Evolutionary conservation across 2,329 filamentous ascomycete genomes (phyloP).

Genomic region (Pseudogymnoascus sp.): DNA sequence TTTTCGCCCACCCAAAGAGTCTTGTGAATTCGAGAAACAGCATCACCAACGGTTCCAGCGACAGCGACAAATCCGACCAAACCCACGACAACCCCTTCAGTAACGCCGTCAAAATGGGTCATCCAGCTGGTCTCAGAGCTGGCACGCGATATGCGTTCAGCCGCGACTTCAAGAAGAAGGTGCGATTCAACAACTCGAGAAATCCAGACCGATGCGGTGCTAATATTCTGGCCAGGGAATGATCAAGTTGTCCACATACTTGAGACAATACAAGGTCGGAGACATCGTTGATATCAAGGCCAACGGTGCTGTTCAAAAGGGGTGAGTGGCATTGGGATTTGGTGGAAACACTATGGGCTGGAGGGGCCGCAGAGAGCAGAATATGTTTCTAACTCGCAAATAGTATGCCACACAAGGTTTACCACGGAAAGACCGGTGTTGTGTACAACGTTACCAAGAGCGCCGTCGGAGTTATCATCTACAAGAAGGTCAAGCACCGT

Average conservation of each 20-base stretch:
- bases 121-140: slow-evolving; percentile 78
- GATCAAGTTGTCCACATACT: slow-evolving; percentile 90
- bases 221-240: slow-evolving; percentile 48
- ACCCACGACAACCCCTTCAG: slow-evolving; percentile 20
- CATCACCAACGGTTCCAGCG: slow-evolving; percentile 13
- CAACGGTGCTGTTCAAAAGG: slow-evolving; percentile 98
- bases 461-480: slow-evolving; percentile 96
- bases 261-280: slow-evolving; percentile 92
- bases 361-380: background rate
- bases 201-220: background rate
- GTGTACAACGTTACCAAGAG: slow-evolving; percentile 99
- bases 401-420: slow-evolving; percentile 98
- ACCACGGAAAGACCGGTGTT: slow-evolving; percentile 98
- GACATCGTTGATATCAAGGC: slow-evolving; percentile 98
- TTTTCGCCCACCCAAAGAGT: slow-evolving; percentile 7
- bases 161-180: slow-evolving; percentile 82
- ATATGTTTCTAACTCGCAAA: slow-evolving; percentile 20
- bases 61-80: slow-evolving; percentile 16
- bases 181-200: slow-evolving; percentile 4
- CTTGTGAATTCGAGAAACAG: slow-evolving; percentile 7
- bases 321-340: slow-evolving; percentile 52
- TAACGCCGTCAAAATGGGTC: slow-evolving; percentile 67
- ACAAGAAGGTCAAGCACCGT: slow-evolving; percentile 99
- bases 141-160: slow-evolving; percentile 93
- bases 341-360: background rate